phyloP scores from a whole-genome alignment of 345 rosid species.

The Citrus inodora region DNA sequence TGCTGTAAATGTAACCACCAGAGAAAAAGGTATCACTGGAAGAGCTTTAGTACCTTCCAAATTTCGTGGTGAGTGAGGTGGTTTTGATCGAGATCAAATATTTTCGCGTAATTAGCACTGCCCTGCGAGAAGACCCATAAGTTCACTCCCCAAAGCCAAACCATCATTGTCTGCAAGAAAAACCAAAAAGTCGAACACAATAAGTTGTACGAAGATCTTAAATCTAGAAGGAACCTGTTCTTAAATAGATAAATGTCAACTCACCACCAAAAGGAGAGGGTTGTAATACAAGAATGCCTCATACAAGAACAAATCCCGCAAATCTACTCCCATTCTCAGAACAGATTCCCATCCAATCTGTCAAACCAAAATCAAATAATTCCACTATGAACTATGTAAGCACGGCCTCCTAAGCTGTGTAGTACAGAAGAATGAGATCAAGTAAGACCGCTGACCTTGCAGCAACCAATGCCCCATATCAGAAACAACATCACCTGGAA shows the following conservation, averaged over 20 bases:
- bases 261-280: constrained; percentile 94
- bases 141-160: constrained; percentile 96
- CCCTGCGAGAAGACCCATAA: constrained; percentile 88
- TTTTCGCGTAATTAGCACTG: constrained; percentile 62
- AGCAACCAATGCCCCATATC: constrained; percentile 83
- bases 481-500: constrained; percentile 76
- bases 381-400: not conserved
- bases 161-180: constrained; percentile 75
- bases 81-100: constrained; percentile 77
- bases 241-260: constrained; percentile 14
- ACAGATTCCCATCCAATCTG: constrained; percentile 98
- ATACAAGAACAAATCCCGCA: constrained; percentile 77
- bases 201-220: not conserved
- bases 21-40: not conserved
- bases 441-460: constrained; percentile 58
- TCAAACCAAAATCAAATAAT: not conserved
- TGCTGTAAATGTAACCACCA: not conserved
- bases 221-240: constrained; percentile 5
- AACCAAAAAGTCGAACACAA: not conserved
- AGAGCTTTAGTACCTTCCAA: constrained; percentile 68
- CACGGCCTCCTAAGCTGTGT: not conserved
- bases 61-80: constrained; percentile 87
- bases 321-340: constrained; percentile 86
- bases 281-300: constrained; percentile 95
- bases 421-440: too few species aligned